These are phyloP conservation scores for Prunus kanzakura DNA, from an alignment of 306 rosid species.

Conservation along the genomic window DNA sequence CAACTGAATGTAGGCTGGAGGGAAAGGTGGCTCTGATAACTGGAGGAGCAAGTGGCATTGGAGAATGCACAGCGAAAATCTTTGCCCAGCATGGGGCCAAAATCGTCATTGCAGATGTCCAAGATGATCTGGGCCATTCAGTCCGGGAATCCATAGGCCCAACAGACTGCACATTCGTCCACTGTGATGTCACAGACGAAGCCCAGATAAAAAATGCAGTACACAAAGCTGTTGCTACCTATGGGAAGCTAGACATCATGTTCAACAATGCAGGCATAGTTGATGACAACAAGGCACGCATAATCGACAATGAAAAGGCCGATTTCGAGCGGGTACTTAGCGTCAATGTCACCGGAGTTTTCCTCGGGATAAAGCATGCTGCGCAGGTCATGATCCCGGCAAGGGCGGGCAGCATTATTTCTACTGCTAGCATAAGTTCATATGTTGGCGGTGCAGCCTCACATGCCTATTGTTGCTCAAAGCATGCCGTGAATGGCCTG, in stretches of 20 bases:
- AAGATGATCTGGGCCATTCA: slow-evolving; percentile 56
- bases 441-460: slow-evolving; percentile 62
- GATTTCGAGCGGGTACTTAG: slow-evolving; percentile 72
- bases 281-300: slow-evolving; percentile 41
- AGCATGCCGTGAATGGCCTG: slow-evolving; percentile 68
- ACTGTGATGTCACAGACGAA: slow-evolving; percentile 73
- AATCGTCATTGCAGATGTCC: slow-evolving; percentile 65
- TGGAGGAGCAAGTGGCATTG: slow-evolving; percentile 89
- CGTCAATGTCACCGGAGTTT: slow-evolving; percentile 60
- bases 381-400: slow-evolving; percentile 61
- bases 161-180: slow-evolving; percentile 37
- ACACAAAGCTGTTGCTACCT: slow-evolving; percentile 23
- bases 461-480: slow-evolving; percentile 64
- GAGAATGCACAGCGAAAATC: slow-evolving; percentile 56
- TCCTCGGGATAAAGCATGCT: slow-evolving; percentile 75
- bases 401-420: slow-evolving; percentile 50
- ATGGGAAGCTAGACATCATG: slow-evolving; percentile 76
- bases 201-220: slow-evolving; percentile 52
- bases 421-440: slow-evolving; percentile 57
- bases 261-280: slow-evolving; percentile 76
- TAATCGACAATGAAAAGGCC: slow-evolving; percentile 48
- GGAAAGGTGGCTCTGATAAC: slow-evolving; percentile 85
- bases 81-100: slow-evolving; percentile 64
- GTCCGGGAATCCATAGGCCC: slow-evolving; percentile 41
- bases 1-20: slow-evolving; percentile 40